Base-by-base conservation (phyloP, 257 asterid genomes). In the Catharanthus roseus region DNA sequence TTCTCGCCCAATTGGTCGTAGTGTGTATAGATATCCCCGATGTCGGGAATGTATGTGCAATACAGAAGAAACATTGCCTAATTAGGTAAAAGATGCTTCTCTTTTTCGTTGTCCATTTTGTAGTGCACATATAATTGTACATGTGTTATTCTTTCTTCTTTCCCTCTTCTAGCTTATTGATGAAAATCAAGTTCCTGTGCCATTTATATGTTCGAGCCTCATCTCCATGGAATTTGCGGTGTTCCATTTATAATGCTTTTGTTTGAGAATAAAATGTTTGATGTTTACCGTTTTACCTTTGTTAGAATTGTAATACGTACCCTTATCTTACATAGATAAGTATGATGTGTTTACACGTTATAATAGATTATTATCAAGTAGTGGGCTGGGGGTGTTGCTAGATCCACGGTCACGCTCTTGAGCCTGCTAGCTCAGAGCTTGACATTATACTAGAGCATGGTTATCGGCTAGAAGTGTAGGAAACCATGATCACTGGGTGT, bases 21-120 rank as follows among this genome's bases (percentile, higher is more conserved):
- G 99, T 73, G 96, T 95, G 38, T 95, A 95, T 75, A 85, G 97
- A 79, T 95, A 82, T 78, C 99, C 99, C 16, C 81, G 97, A 49
- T 95, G 97, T 77, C 44, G 10, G 42, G 97, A 84, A 66, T 95
- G 99, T 74, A 95, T 95, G 99, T 88, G 93, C 80, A 80, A 75
- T 80, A 76, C 72, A 53, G 86, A 79, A 33, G 75, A 64, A 79
- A 34, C 71, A 65, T 45, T 26, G 16, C 70, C 36, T 38, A 70
- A 69, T 29, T 68, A 65, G 57, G 72, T 57, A 16, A 19, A 21
- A 31, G 10, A 2, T 24, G 9, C 33, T 58, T 29, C 23, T 3
- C 6, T 31, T 58, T 10, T 56, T 24, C 26, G 19, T 13, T 10
- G 5, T 53, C n/a, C 10, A 5, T 2, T 24, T 60, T 24, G 31